Conservation (phyloP, 352 stramenopile genomes). For the Globisporangium mamillatum region DNA sequence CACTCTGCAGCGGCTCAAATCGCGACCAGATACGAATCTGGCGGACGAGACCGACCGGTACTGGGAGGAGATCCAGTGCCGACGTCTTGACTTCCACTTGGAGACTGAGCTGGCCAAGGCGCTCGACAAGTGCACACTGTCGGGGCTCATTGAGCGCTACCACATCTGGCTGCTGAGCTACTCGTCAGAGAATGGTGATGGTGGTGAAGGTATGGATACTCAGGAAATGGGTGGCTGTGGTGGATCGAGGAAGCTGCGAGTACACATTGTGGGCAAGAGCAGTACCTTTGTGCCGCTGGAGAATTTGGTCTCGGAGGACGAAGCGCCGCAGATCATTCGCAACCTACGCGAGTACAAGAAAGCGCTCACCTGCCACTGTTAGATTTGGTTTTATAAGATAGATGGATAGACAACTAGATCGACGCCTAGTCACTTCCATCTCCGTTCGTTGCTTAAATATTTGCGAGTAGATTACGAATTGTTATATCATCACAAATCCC, state of each 20-base stretch:
- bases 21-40: conserved; percentile 46
- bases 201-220: not conserved
- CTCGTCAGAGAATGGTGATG: not conserved
- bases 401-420: not conserved
- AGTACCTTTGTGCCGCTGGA: conserved; percentile 65
- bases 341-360: conserved; percentile 62
- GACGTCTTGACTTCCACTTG: conserved; percentile 61
- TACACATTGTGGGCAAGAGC: conserved; percentile 71
- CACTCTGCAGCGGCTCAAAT: conserved; percentile 42
- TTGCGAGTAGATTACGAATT: not conserved
- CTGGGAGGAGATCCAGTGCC: conserved; percentile 72
- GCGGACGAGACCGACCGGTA: conserved; percentile 57
- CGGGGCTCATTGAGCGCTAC: conserved; percentile 46
- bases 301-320: conserved; percentile 41
- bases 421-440: not conserved
- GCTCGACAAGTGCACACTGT: conserved; percentile 38
- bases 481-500: not conserved
- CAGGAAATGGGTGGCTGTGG: not conserved
- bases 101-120: conserved; percentile 41
- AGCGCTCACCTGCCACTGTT: conserved; percentile 52
- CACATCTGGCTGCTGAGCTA: conserved; percentile 41
- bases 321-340: conserved; percentile 53
- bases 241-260: conserved; percentile 50
- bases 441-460: not conserved
- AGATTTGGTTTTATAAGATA: not conserved